A percentile compares a stretch with the other conserved stretches of the same genome.
Evolutionary conservation across 495 filamentous ascomycete species (phyloP).

Genomic region (Podospora tetraspora): DNA sequence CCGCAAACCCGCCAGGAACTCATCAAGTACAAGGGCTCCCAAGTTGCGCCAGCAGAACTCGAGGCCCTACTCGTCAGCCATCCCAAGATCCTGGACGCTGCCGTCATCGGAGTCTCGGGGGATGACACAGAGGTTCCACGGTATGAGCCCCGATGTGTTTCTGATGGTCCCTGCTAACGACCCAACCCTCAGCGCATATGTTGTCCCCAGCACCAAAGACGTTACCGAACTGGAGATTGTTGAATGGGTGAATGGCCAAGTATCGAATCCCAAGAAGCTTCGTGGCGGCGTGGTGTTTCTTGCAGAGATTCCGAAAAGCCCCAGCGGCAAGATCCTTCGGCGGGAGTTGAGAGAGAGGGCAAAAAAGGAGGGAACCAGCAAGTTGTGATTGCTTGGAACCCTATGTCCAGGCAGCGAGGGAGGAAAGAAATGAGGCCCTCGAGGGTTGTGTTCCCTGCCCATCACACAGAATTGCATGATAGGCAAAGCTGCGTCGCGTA

Average conservation of each 20-base stretch:
- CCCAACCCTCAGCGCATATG: conserved; percentile 52
- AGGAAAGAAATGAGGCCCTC: no score
- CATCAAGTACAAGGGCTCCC: conserved; percentile 55
- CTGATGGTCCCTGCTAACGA: conserved; percentile 4
- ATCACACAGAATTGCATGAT: background rate
- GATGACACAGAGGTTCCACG: conserved; percentile 67
- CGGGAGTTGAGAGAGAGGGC: conserved; percentile 44
- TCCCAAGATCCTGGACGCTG: conserved; percentile 65
- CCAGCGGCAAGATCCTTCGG: conserved; percentile 76
- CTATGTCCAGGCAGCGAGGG: background rate
- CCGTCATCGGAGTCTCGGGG: conserved; percentile 67
- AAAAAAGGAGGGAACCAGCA: conserved; percentile 22
- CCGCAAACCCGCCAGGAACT: conserved; percentile 23
- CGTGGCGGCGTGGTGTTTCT: conserved; percentile 74
- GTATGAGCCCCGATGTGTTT: conserved; percentile 9
- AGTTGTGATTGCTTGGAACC: conserved; percentile 8
- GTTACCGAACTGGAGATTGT: conserved; percentile 26
- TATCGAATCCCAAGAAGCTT: conserved; percentile 66
- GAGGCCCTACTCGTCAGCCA: conserved; percentile 69
- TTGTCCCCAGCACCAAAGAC: conserved; percentile 45
- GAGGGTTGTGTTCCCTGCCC: no score
- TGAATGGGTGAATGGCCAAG: conserved; percentile 39
- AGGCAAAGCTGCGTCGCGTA: background rate
- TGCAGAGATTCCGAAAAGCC: conserved; percentile 74
- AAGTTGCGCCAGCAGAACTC: conserved; percentile 74